Percentiles rank a stretch among this genome's conserved stretches.
These are phyloP conservation scores for Jasminum sambac DNA, from an alignment of 257 asterid genomes.

Conservation along the genomic window DNA sequence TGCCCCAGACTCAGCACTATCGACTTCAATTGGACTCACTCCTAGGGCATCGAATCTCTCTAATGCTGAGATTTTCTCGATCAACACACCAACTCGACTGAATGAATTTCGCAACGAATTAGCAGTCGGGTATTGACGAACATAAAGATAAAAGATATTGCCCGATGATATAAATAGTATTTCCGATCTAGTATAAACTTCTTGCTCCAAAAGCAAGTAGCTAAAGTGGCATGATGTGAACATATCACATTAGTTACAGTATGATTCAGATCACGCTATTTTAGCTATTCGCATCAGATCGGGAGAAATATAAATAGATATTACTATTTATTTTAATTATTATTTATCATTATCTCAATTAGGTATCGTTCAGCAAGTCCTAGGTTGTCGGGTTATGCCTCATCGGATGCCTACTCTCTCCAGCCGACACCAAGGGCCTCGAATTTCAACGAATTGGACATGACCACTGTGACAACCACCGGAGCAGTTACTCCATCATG, in stretches of 20 bases:
- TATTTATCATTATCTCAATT: not conserved
- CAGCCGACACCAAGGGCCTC: slow-evolving; percentile 72
- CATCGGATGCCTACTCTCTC: slow-evolving; percentile 68
- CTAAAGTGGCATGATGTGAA: no score
- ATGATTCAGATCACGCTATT: no score
- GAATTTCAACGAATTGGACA: slow-evolving; percentile 55
- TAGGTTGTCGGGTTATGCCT: slow-evolving; percentile 56
- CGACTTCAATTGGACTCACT: slow-evolving; percentile 57
- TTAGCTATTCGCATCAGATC: no score
- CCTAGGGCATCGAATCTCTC: slow-evolving; percentile 68
- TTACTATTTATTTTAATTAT: no score
- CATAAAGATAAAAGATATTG: no score
- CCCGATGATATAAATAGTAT: no score
- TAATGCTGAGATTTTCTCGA: slow-evolving; percentile 61
- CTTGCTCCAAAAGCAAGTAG: no score
- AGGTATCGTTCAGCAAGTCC: slow-evolving; percentile 61
- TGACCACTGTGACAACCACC: slow-evolving; percentile 29
- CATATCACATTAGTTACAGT: no score
- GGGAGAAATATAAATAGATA: no score
- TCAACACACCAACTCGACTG: slow-evolving; percentile 46
- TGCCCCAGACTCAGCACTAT: slow-evolving; percentile 36
- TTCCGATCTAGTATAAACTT: no score
- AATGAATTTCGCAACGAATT: slow-evolving; percentile 28
- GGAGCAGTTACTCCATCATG: slow-evolving; percentile 37
- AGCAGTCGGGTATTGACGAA: slow-evolving; percentile 22